Conservation (phyloP, 306 rosid species). For the Lablab purpureus region DNA sequence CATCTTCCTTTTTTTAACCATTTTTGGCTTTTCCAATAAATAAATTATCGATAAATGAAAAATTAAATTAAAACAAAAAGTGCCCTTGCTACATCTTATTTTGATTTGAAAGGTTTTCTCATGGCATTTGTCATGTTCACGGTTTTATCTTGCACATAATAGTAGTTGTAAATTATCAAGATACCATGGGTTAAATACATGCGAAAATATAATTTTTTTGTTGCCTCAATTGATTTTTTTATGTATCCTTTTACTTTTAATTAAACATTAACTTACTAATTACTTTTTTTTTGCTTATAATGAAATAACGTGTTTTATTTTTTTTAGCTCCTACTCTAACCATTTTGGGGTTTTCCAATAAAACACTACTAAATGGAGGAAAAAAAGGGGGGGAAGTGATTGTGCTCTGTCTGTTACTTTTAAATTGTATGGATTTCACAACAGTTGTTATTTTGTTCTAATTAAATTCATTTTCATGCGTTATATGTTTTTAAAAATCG, state of each 20-base stretch:
- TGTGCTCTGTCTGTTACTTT: background rate
- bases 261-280: too few relatives aligned
- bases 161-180: too few relatives aligned
- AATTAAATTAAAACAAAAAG: background rate
- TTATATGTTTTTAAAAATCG: too few relatives aligned
- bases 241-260: too few relatives aligned
- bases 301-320: too few relatives aligned
- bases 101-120: background rate
- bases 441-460: background rate
- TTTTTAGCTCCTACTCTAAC: too few relatives aligned
- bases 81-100: background rate
- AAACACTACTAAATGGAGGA: background rate
- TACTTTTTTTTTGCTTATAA: too few relatives aligned
- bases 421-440: background rate
- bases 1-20: constrained; percentile 35
- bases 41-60: background rate
- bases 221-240: background rate
- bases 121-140: too few relatives aligned
- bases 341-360: background rate
- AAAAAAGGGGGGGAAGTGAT: background rate
- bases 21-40: background rate
- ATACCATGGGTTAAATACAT: background rate
- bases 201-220: too few relatives aligned
- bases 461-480: background rate
- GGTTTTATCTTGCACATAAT: too few relatives aligned